Evolutionary conservation across 441 rosid genomes (phyloP).

Genomic region (Bruguiera hainesii): DNA sequence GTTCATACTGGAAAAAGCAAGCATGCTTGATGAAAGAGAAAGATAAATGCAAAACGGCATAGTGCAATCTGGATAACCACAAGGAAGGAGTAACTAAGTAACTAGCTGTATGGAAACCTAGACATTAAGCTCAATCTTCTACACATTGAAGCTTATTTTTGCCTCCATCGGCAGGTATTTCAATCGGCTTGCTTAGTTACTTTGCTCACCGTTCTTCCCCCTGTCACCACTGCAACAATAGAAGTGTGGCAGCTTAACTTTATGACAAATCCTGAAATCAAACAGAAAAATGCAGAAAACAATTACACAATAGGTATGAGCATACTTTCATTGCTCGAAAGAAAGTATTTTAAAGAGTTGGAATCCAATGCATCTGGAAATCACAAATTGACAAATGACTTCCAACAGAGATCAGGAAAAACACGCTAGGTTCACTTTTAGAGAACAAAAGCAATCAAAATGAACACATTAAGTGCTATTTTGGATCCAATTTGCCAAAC

Average conservation of each 20-base stretch:
- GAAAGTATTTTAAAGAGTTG: neutral
- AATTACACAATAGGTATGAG: neutral
- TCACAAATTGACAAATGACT: neutral
- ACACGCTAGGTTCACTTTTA: neutral
- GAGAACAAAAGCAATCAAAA: neutral
- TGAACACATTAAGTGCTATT: neutral
- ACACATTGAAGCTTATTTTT: neutral
- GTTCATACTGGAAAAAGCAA: too few relatives aligned
- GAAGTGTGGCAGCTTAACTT: constrained; percentile 83
- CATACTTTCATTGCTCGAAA: neutral
- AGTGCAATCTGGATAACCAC: constrained; percentile 6
- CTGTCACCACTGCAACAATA: constrained; percentile 84
- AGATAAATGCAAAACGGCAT: neutral
- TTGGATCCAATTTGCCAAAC: neutral
- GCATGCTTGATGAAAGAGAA: neutral
- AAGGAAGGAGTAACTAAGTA: neutral
- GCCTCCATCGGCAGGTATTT: neutral
- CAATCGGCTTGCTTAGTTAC: constrained; percentile 11
- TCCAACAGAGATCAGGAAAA: constrained; percentile 1
- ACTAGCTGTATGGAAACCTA: constrained; percentile 5
- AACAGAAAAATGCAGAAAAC: neutral
- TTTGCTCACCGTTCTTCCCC: constrained; percentile 32
- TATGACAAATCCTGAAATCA: constrained; percentile 66
- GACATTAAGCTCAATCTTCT: neutral
- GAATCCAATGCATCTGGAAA: neutral